Evolutionary conservation across 371 early-diverging fungal genomes (phyloP), one percentile per base, ranked within the genome.

Genomic region (Parasitella parasitica): DNA sequence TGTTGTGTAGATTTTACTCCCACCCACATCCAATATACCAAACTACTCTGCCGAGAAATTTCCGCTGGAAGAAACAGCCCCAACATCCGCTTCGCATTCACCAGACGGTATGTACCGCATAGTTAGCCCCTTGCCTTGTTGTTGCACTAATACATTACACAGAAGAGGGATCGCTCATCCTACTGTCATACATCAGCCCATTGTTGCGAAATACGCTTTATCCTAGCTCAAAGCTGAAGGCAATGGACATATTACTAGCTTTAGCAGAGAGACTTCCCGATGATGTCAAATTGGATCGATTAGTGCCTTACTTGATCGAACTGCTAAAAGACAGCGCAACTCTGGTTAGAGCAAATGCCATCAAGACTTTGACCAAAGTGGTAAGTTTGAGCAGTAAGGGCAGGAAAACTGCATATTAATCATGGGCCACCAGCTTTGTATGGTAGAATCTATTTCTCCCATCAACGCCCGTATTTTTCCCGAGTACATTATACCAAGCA

Each of bases 381-480:
- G 91, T 92, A 75, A 55, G 81, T 67, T 4, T n/a, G n/a, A n/a
- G n/a, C n/a, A n/a, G n/a, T n/a, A n/a, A n/a, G n/a, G n/a, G n/a
- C n/a, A n/a, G n/a, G n/a, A 16, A 9, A 46, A 46, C n/a, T 26
- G 3, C 4, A 12, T 30, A 35, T 13, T 20, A 39, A 15, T 22
- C 6, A 22, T 39, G 7, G 39, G 32, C 32, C 27, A 28, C 9
- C 39, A 91, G 91, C 73, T 97, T n/a, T 72, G 81, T 20, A 85
- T 84, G 61, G 89, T 95, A 6, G 87, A 90, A 53, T 84, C 86
- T 0, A 82, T 96, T 15, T 86, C 91, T 9, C 86, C 92, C 1
- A 89, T 89, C 52, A 94, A 96, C 66, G 89, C 89, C 15, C 85
- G 86, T 13, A 89, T 97, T 5, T 96, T 96, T 58, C 91, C 91